Percentiles rank a stretch among this genome's conserved stretches.
These are phyloP conservation scores for Penicillium chermesinum DNA, from an alignment of 495 filamentous ascomycete species.

Conservation along the genomic window DNA sequence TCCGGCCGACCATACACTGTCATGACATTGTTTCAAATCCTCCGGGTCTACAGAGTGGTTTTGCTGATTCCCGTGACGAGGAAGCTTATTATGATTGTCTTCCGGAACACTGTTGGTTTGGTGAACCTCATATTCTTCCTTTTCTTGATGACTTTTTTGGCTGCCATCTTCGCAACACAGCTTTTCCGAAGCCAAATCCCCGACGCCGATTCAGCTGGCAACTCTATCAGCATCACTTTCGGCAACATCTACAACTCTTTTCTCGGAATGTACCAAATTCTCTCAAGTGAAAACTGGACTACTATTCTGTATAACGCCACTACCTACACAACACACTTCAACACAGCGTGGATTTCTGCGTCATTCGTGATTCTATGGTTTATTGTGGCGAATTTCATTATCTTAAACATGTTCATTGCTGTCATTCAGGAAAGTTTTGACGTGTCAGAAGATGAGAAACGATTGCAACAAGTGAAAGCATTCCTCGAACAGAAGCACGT, in stretches of 20 bases:
- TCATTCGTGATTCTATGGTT: constrained; percentile 94
- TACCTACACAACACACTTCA: constrained; percentile 49
- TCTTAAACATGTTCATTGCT: constrained; percentile 99
- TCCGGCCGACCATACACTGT: constrained; percentile 78
- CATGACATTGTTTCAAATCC: constrained; percentile 88
- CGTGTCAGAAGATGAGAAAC: constrained; percentile 98
- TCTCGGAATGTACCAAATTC: constrained; percentile 94
- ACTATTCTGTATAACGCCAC: constrained; percentile 79
- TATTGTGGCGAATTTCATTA: constrained; percentile 89
- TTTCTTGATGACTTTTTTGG: constrained; percentile 89
- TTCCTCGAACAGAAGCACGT: constrained; percentile 91
- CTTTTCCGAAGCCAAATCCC: constrained; percentile 86
- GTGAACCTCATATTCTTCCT: constrained; percentile 94
- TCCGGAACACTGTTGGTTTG: constrained; percentile 89
- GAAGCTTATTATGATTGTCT: constrained; percentile 76
- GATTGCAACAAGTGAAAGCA: constrained; percentile 87
- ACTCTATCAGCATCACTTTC: constrained; percentile 66
- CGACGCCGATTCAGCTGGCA: constrained; percentile 46
- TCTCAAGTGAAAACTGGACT: constrained; percentile 99
- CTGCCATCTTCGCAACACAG: constrained; percentile 89
- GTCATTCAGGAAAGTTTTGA: constrained; percentile 99
- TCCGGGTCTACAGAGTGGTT: constrained; percentile 89
- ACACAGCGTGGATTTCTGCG: constrained; percentile 90
- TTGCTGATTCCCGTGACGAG: constrained; percentile 81
- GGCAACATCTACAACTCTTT: constrained; percentile 91